Evolutionary conservation across 805 yeast genomes (phyloP), one percentile per base, ranked within the genome.

Genomic region (Wickerhamomyces tratensis): DNA sequence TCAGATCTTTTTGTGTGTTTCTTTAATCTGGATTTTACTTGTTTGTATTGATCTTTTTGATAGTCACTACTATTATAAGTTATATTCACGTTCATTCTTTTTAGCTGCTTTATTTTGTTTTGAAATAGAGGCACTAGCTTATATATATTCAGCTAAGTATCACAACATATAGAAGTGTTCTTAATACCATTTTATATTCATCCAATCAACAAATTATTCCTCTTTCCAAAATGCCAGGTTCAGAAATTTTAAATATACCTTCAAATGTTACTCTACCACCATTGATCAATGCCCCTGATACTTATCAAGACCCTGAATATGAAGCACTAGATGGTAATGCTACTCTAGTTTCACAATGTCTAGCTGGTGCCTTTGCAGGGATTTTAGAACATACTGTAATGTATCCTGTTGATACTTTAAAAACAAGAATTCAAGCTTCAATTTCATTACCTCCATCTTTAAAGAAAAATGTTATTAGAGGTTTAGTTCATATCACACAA

Each of bases 301-400:
- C 34, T 13, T 31, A 12, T 13, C 34, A 31, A 31, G 87, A 81
- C 56, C 71, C 82, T 34, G 98, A 91, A 58, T 91, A 91, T 62
- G 98, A 91, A 63, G 79, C 96, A 6, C 71, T 91, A 29, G 98
- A 98, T 2, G 85, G 80, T 33, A 79, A 80, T 54, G 88, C 96
- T 10, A 80, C 96, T 1, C 65, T 93, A 42, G 58, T 77, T 6
- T 86, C 95, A 5, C 95, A 89, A 58, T 71, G 91, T 46, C 58
- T 77, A 11, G 98, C 98, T 2, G 98, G 98, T 10, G 98, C 97
- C 0, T 86, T 88, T 65, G 98, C 98, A n/a, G 98, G 98, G 27
- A 86, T 93, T 43, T 86, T 91, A 97, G 98, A 91, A 61, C 98
- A 91, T 63, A 80, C 96, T 1, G 87, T 91, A 38, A 87, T 91